A percentile compares a stretch with the other conserved stretches of the same genome.
phyloP scores from a whole-genome alignment of 805 yeast genomes.

The Pichia occidentalis region DNA sequence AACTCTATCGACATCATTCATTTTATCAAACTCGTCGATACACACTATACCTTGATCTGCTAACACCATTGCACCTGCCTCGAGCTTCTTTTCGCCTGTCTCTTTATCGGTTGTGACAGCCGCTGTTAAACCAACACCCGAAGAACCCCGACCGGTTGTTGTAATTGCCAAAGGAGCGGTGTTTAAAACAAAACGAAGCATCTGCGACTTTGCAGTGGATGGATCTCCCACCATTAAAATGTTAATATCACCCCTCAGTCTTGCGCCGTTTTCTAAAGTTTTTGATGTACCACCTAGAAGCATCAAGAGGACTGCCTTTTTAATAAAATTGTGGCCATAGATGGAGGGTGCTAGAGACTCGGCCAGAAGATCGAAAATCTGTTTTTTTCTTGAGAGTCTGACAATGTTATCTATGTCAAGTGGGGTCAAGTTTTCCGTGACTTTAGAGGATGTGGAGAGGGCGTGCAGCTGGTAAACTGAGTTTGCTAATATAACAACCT shows the following conservation, averaged over 20 bases:
- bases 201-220: slow-evolving; percentile 95
- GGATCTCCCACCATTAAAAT: slow-evolving; percentile 98
- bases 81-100: slow-evolving; percentile 92
- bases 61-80: slow-evolving; percentile 98
- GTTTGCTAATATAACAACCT: slow-evolving; percentile 79
- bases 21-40: slow-evolving; percentile 97
- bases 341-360: slow-evolving; percentile 93
- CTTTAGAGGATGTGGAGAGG: slow-evolving; percentile 56
- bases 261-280: slow-evolving; percentile 90
- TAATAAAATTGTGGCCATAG: slow-evolving; percentile 86
- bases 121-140: slow-evolving; percentile 99
- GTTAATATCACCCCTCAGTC: slow-evolving; percentile 96
- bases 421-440: slow-evolving; percentile 75
- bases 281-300: slow-evolving; percentile 91
- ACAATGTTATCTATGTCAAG: slow-evolving; percentile 82
- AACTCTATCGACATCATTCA: slow-evolving; percentile 94
- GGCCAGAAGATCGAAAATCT: slow-evolving; percentile 72
- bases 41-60: slow-evolving; percentile 97
- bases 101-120: slow-evolving; percentile 96
- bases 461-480: slow-evolving; percentile 86
- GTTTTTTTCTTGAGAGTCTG: slow-evolving; percentile 59
- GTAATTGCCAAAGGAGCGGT: slow-evolving; percentile 96
- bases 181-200: slow-evolving; percentile 86
- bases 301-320: slow-evolving; percentile 86
- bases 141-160: slow-evolving; percentile 98